These are phyloP conservation scores for Hemileccinum impolitum DNA, from an alignment of 768 basidiomycete genomes.

Conservation along the genomic window DNA sequence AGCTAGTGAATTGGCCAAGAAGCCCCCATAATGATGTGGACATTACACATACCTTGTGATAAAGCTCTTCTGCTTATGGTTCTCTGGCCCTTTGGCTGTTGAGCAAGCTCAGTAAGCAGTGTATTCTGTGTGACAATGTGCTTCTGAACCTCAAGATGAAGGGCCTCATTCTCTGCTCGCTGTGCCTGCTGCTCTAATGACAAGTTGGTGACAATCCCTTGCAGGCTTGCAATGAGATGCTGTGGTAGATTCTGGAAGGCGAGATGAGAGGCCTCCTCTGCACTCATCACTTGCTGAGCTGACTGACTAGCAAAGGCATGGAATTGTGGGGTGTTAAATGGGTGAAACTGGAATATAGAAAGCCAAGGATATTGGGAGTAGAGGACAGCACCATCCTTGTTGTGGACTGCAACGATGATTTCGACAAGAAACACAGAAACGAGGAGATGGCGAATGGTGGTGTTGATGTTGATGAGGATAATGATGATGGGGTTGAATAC, in stretches of 20 bases:
- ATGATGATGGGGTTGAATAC: too few relatives aligned
- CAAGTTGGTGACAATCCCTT: slow-evolving; percentile 5
- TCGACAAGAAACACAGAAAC: too few relatives aligned
- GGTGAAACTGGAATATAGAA: slow-evolving; percentile 23
- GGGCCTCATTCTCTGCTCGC: neutral
- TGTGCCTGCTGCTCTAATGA: neutral
- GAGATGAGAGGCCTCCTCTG: slow-evolving; percentile 11
- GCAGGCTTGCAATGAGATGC: slow-evolving; percentile 16
- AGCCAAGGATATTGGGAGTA: slow-evolving; percentile 17
- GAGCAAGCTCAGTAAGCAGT: neutral
- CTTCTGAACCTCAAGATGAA: neutral
- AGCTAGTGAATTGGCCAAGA: neutral
- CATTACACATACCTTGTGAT: too few relatives aligned
- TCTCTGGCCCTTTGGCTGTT: neutral
- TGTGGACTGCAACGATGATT: too few relatives aligned
- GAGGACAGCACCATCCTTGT: slow-evolving; percentile 36
- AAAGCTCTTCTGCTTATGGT: neutral
- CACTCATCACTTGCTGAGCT: slow-evolving; percentile 9
- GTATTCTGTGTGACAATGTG: neutral
- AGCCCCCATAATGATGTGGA: too few relatives aligned
- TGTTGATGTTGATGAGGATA: too few relatives aligned
- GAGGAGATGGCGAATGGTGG: too few relatives aligned
- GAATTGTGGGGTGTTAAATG: slow-evolving; percentile 27
- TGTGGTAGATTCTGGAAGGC: slow-evolving; percentile 25
- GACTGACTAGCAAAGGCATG: slow-evolving; percentile 15